Base-by-base conservation (phyloP, 306 rosid species). In the Astragalus membranaceus region DNA sequence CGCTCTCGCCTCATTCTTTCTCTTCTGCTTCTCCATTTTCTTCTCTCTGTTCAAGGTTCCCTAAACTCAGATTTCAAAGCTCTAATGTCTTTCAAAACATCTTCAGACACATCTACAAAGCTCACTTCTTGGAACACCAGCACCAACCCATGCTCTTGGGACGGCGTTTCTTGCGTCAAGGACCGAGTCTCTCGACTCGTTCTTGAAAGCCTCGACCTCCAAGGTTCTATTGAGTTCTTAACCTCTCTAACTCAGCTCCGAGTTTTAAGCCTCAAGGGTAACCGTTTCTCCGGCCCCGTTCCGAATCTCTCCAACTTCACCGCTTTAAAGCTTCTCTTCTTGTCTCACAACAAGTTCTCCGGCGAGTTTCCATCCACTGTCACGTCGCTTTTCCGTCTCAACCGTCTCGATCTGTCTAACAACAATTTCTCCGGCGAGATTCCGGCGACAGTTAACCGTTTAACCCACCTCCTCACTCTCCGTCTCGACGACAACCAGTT, bases 381-480 rank as follows among this genome's bases (percentile, higher is more conserved):
- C 0, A 64, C 86, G 8, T 81, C 95, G 3, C 94, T 90, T 4
- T 74, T 44, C 73, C 88, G 87, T 3, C 81, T 94, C 11, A 85
- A 76, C 84, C 95, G 97, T 9, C 90, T 94, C 75, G 98, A 94
- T 88, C 89, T 94, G 63, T 91, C 98, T 0, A 35, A 73, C 72
- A 94, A 90, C 72, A 90, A 87, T 80, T 66, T 90, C 8, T 79
- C 92, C 74, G 96, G 97, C 12, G 64, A 75, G 56, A 64, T 94
- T 79, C 96, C 98, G 23, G 69, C 62, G 4, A 53, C 76, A 5
- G 72, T 87, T n/a, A 83, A 73, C 82, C 85, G 59, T 30, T 59
- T 94, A 61, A 78, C 87, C 10, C 97, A 84, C 51, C 89, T 94
- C 23, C 86, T 90, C 17, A 88, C 98, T 8, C 97, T 94, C 64